Evolutionary conservation across 208 protist genomes (phyloP).

Genomic region (Vickermania spadyakhi): DNA sequence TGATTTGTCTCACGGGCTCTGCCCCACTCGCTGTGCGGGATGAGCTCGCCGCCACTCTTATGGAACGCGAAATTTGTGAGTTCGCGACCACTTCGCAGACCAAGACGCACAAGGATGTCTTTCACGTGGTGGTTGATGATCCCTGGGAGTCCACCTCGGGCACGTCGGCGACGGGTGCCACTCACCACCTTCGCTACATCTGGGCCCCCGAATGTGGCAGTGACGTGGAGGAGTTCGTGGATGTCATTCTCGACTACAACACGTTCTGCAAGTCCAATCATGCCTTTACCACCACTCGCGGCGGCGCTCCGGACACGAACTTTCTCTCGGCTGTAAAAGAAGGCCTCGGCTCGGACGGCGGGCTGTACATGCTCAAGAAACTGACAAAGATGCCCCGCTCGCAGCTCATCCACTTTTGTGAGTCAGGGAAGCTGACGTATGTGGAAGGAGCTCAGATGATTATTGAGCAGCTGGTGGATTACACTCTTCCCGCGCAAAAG

Average conservation of each 20-base stretch:
- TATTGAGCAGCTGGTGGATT: slow-evolving; percentile 70
- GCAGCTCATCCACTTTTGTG: slow-evolving; percentile 47
- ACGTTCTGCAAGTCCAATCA: slow-evolving; percentile 8
- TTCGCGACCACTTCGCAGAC: not conserved
- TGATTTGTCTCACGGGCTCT: not conserved
- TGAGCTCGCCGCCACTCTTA: not conserved
- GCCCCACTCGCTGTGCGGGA: not conserved
- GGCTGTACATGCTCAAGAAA: slow-evolving; percentile 59
- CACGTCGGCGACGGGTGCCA: not conserved
- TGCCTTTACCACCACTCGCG: slow-evolving; percentile 60
- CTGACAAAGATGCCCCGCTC: slow-evolving; percentile 54
- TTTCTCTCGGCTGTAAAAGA: slow-evolving; percentile 70
- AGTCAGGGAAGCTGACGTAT: slow-evolving; percentile 40
- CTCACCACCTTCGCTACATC: not conserved
- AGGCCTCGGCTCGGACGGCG: slow-evolving; percentile 70
- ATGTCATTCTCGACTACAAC: slow-evolving; percentile 11
- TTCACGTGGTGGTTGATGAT: not conserved
- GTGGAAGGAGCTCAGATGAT: slow-evolving; percentile 55
- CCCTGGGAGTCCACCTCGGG: not conserved
- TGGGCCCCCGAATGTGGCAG: not conserved
- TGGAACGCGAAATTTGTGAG: not conserved
- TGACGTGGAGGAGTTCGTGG: not conserved
- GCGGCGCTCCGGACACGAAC: slow-evolving; percentile 14
- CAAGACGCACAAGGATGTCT: not conserved
- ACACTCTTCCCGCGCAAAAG: slow-evolving; percentile 30